phyloP scores from a whole-genome alignment of 768 basidiomycete species.

The Termitomyces sp. region DNA sequence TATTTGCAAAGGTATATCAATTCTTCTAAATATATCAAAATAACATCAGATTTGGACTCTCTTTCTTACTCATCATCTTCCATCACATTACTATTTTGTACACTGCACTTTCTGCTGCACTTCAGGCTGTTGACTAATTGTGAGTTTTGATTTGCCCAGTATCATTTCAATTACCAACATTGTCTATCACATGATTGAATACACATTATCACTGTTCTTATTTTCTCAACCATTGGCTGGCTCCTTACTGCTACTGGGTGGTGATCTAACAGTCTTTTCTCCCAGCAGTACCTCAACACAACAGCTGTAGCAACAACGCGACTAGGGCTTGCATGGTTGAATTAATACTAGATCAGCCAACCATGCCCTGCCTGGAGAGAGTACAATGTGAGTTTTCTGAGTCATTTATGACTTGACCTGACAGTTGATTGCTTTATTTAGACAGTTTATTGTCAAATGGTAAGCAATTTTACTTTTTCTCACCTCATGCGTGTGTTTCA shows the following conservation, averaged over 20 bases:
- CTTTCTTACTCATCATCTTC: too few species aligned
- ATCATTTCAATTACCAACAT: background rate
- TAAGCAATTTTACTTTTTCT: background rate
- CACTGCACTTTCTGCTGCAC: background rate
- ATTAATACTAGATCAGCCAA: background rate
- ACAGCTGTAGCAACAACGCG: background rate
- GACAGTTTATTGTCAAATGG: background rate
- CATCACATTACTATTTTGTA: background rate
- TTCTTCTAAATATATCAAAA: background rate
- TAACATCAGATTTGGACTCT: background rate
- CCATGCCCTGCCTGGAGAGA: background rate
- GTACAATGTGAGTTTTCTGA: background rate
- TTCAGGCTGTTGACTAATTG: background rate
- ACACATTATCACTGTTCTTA: background rate
- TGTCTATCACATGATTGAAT: background rate
- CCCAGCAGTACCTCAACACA: background rate
- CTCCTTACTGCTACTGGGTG: background rate
- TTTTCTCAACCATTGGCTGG: background rate
- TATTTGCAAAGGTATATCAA: background rate
- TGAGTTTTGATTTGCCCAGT: background rate
- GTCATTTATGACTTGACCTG: background rate
- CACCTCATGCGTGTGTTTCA: background rate
- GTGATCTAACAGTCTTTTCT: background rate
- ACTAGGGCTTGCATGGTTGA: background rate
- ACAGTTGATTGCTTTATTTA: background rate